These are phyloP conservation scores for Tylopilus subfusipes DNA, from an alignment of 768 basidiomycete genomes.

Conservation along the genomic window DNA sequence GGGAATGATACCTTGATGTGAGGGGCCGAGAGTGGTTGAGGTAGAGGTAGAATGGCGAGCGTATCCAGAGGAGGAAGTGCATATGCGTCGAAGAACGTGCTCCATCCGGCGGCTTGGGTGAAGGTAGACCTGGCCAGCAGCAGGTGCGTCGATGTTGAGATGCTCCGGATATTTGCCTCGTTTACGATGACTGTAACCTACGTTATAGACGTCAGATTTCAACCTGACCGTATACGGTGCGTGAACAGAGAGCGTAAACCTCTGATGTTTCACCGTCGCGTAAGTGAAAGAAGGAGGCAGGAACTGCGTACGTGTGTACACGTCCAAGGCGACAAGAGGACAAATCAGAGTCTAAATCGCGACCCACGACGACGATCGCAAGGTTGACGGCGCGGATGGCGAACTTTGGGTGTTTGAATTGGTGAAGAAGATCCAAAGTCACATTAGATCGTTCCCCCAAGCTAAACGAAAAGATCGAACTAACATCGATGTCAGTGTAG, in stretches of 20 bases:
- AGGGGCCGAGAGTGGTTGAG: neutral
- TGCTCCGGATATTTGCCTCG: neutral
- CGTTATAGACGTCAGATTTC: neutral
- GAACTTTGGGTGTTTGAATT: conserved; percentile 5
- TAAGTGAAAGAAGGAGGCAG: neutral
- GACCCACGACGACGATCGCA: neutral
- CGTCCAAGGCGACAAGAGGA: conserved; percentile 12
- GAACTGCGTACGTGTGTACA: conserved; percentile 9
- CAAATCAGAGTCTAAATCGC: too few species aligned
- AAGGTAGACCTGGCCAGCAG: conserved; percentile 8
- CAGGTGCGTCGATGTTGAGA: conserved; percentile 23
- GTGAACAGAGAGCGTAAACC: neutral
- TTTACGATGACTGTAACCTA: neutral
- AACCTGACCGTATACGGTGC: neutral
- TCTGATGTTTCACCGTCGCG: neutral
- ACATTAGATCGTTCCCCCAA: neutral
- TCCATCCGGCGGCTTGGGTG: neutral
- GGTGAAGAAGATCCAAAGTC: conserved; percentile 11
- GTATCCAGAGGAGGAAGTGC: conserved; percentile 1
- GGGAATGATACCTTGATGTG: conserved; percentile 11
- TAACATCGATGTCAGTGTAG: neutral
- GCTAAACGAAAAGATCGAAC: conserved; percentile 11
- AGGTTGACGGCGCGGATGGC: conserved; percentile 1
- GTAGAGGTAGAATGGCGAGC: neutral
- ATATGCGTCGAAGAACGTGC: conserved; percentile 13